Evolutionary conservation across 192 early-diverging fungal species (phyloP).

Genomic region (Linnemannia hyalina): DNA sequence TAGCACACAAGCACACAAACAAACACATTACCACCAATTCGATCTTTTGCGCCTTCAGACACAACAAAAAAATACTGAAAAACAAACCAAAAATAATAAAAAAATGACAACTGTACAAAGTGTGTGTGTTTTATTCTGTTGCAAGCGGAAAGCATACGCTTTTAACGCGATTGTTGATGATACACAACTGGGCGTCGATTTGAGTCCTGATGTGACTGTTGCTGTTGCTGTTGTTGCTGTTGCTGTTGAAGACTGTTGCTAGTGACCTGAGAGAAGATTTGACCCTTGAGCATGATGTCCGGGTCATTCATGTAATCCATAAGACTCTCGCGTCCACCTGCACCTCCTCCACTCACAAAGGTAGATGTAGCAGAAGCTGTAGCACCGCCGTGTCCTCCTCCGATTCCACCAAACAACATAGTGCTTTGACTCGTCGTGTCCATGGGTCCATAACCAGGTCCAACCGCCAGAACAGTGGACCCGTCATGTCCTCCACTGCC

Average conservation of each 20-base stretch:
- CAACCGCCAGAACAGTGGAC: neutral
- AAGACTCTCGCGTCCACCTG: conserved; percentile 4
- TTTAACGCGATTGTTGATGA: neutral
- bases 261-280: conserved; percentile 33
- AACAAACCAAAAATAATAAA: conserved; percentile 8
- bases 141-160: neutral
- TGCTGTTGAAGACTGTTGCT: conserved; percentile 19
- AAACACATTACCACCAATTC: neutral
- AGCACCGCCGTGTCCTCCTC: neutral
- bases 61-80: neutral
- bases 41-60: neutral
- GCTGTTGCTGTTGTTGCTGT: conserved; percentile 17
- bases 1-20: neutral
- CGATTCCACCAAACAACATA: neutral
- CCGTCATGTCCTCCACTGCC: neutral
- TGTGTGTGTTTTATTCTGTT: neutral
- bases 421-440: neutral
- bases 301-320: conserved; percentile 37
- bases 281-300: conserved; percentile 9
- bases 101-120: conserved; percentile 5
- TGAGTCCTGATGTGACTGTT: neutral
- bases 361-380: too few species aligned
- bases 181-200: neutral
- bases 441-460: neutral
- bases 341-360: neutral